Evolutionary conservation across 164 flowering plant species (phyloP), one percentile per base, ranked within the genome.

Genomic region (Santalum album): DNA sequence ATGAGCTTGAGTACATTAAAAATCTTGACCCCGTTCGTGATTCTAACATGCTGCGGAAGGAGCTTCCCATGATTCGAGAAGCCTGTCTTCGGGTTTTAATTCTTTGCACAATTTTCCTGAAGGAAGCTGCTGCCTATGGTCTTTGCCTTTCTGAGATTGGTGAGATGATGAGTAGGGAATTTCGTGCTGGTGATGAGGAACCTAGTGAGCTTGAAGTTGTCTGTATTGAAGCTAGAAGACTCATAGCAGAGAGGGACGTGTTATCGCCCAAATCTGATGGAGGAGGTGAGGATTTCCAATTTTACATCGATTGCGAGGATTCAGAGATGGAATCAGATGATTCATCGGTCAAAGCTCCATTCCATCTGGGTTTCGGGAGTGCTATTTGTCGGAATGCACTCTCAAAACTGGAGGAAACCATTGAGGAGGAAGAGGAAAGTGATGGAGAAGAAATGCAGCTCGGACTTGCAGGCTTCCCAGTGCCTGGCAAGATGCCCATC

Each of bases 131-230:
- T 14, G 51, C 67, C 20, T 67, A 58, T 59, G 71, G 71, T 38
- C 64, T 67, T 20, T 62, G 64, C 27, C 71, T 67, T 51, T 53
- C 71, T 51, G 71, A 67, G 56, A 67, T 67, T 48, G 71, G 71
- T 58, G 67, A 67, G 59, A 67, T 67, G 71, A 67, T 67, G 71
- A 67, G 49, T 23, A 58, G 71, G 50, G 71, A 67, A 21, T 67
- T 49, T 26, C 23, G 52, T n/a, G 6, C 39, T 25, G n/a, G 25
- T 16, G 57, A 54, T 29, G 64, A 67, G 67, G 63, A 58, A 35
- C 71, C 71, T 9, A 67, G 71, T 51, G 71, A 67, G 49, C 59
- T 67, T 25, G 71, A 67, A 57, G 36, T 58, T 25, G 54, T 67
- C 12, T 67, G 71, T 32, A 40, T 67, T 24, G 67, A 67, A 59